Conservation (phyloP, 2,329 filamentous ascomycete genomes). For the Aspergillus flavus region DNA sequence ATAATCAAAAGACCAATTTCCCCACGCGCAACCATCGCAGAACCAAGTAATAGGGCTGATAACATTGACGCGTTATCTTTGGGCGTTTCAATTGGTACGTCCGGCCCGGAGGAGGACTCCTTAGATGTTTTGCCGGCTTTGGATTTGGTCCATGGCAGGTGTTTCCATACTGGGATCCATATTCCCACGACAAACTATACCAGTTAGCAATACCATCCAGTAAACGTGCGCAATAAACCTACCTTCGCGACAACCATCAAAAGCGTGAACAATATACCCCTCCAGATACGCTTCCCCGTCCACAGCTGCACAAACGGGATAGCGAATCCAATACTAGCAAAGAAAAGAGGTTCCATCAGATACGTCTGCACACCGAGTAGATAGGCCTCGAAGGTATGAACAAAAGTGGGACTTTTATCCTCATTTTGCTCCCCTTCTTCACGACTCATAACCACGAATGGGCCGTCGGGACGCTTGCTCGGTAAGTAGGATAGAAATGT, state of each 20-base stretch:
- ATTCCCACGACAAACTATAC: constrained; percentile 30
- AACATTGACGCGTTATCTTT: constrained; percentile 11
- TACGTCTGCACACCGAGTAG: constrained; percentile 37
- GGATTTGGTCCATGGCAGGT: neutral
- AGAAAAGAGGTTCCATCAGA: constrained; percentile 37
- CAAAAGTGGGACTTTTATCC: constrained; percentile 41
- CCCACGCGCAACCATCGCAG: constrained; percentile 37
- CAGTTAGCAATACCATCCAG: neutral
- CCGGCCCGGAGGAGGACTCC: neutral
- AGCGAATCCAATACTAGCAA: constrained; percentile 35
- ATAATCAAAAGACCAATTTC: constrained; percentile 38
- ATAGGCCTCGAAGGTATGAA: constrained; percentile 44
- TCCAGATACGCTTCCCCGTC: constrained; percentile 37
- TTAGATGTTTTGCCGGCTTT: neutral
- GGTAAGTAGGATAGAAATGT: constrained; percentile 41
- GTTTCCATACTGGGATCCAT: constrained; percentile 30
- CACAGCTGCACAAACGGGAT: constrained; percentile 36
- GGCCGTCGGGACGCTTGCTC: constrained; percentile 38
- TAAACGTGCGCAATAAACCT: neutral
- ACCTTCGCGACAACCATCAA: constrained; percentile 36
- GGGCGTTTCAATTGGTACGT: neutral
- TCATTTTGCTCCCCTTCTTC: constrained; percentile 37
- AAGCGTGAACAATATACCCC: constrained; percentile 32
- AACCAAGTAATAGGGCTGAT: constrained; percentile 29
- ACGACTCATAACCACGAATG: constrained; percentile 38